Evolutionary conservation across 305 asterid genomes (phyloP).

Genomic region (Fraxinus platypoda): DNA sequence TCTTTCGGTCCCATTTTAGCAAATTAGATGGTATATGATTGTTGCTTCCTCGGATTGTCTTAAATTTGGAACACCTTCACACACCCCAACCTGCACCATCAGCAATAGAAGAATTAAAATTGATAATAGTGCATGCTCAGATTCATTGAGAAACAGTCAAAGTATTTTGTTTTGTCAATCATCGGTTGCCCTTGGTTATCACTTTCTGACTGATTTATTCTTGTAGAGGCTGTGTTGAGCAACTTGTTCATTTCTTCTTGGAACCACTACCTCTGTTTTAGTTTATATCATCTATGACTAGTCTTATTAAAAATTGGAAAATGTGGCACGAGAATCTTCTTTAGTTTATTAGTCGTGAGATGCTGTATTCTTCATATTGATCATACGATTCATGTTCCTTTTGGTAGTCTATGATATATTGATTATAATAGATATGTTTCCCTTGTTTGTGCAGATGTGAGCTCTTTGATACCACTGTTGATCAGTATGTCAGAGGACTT

Average conservation of each 20-base stretch:
- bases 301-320: neutral
- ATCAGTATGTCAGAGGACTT: conserved; percentile 89
- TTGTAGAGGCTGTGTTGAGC: neutral
- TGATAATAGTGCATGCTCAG: neutral
- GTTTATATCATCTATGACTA: neutral
- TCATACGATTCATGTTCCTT: neutral
- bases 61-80: neutral
- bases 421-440: neutral
- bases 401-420: too few species aligned
- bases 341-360: neutral
- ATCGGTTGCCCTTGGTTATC: neutral
- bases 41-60: neutral
- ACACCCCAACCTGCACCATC: neutral
- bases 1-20: neutral
- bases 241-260: neutral
- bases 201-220: neutral
- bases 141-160: neutral
- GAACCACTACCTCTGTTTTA: neutral
- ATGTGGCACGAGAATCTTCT: neutral
- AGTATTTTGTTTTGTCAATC: neutral
- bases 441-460: conserved; percentile 58
- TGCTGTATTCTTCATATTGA: neutral
- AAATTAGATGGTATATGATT: neutral
- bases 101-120: neutral
- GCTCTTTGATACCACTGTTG: conserved; percentile 70